Conservation (phyloP, 2,329 filamentous ascomycete species). For the Xylaria sp. region DNA sequence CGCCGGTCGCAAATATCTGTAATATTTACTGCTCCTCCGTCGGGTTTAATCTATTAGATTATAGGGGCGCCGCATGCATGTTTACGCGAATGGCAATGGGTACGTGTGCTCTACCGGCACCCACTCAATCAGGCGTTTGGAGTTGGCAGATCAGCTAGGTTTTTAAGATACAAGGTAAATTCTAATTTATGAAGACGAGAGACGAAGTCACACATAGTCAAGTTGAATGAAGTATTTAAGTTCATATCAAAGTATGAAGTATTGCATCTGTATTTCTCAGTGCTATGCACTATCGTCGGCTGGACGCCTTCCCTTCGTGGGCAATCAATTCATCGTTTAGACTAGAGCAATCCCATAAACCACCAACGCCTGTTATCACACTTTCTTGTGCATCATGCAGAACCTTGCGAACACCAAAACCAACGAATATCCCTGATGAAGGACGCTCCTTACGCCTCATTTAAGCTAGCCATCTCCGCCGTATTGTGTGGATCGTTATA, state of each 20-base stretch:
- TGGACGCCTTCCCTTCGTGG: slow-evolving; percentile 39
- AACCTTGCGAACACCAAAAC: slow-evolving; percentile 40
- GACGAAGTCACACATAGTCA: not conserved
- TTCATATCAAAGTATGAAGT: slow-evolving; percentile 40
- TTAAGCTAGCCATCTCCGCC: slow-evolving; percentile 8
- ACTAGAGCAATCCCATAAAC: slow-evolving; percentile 45
- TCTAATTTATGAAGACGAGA: not conserved
- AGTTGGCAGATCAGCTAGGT: slow-evolving; percentile 25
- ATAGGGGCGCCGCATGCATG: slow-evolving; percentile 15
- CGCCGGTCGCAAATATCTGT: slow-evolving; percentile 93
- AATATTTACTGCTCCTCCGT: slow-evolving; percentile 42
- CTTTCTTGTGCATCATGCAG: slow-evolving; percentile 49
- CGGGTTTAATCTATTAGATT: not conserved
- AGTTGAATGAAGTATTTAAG: slow-evolving; percentile 3
- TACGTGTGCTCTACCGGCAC: not conserved
- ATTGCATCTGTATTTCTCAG: slow-evolving; percentile 45
- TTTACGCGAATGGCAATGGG: not conserved
- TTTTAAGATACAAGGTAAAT: slow-evolving; percentile 28
- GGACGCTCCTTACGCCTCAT: slow-evolving; percentile 25
- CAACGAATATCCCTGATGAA: slow-evolving; percentile 11
- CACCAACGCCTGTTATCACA: slow-evolving; percentile 49
- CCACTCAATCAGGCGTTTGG: slow-evolving; percentile 34
- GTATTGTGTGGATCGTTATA: slow-evolving; percentile 17
- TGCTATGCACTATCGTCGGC: slow-evolving; percentile 41
- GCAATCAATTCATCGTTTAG: slow-evolving; percentile 45